A percentile compares a stretch with the other conserved stretches of the same genome.
These are phyloP conservation scores for Eucalyptus victrix DNA, from an alignment of 345 rosid genomes.

Conservation along the genomic window DNA sequence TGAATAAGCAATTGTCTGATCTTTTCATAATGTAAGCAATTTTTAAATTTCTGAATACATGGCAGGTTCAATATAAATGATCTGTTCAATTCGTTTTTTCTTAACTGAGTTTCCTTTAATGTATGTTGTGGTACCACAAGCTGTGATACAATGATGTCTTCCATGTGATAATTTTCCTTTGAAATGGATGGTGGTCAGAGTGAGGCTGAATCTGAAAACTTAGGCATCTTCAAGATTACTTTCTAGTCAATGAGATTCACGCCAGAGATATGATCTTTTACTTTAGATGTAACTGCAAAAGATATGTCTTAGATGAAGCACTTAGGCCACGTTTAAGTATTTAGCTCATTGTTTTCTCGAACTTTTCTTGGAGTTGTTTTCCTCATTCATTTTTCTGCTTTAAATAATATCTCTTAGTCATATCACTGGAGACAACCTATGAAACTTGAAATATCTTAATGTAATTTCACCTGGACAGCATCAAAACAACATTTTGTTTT, in stretches of 20 bases:
- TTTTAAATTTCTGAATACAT: background rate
- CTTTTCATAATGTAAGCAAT: background rate
- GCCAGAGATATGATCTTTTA: background rate
- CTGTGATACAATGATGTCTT: background rate
- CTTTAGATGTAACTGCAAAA: background rate
- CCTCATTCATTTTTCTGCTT: background rate
- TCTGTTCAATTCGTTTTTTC: background rate
- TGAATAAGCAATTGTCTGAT: background rate
- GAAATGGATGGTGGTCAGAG: background rate
- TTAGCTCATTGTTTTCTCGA: background rate
- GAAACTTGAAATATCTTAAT: background rate
- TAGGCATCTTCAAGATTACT: background rate
- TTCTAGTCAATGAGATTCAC: background rate
- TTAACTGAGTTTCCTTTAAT: background rate
- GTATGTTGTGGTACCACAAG: background rate
- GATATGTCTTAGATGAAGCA: background rate
- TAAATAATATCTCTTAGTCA: background rate
- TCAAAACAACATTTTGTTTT: background rate
- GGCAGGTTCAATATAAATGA: background rate
- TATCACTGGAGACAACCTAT: background rate
- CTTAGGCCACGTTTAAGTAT: background rate
- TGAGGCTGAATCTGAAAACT: background rate
- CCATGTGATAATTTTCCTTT: background rate
- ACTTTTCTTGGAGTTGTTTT: background rate
- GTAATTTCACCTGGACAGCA: background rate